Base-by-base conservation (phyloP, 1,284 basidiomycete species). In the Naganishia sp. region DNA sequence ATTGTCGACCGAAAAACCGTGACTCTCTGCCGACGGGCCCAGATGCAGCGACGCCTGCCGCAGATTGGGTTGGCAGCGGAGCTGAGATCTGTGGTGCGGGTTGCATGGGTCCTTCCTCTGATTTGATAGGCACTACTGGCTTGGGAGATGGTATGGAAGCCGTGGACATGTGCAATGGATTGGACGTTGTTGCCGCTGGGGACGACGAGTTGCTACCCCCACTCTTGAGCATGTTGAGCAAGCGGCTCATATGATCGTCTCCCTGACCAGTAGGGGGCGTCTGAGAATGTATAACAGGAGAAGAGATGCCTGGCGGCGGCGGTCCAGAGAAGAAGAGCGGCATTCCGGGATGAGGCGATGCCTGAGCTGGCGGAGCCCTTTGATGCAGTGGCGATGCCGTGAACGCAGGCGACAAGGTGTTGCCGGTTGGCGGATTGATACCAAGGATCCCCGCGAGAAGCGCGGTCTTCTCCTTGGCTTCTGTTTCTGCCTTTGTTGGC, bases 151-250 rank as follows among this genome's bases (percentile, higher is more conserved):
- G 36, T 39, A 39, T 10, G 10, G 36, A 13, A 13, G 36, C 7
- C 10, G 10, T 39, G 7, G 36, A 10, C 36, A 13, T 13, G 7
- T 5, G 36, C 36, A 13, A 39, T 13, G 13, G 36, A 2, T 10
- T 39, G 13, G 55, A 18, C n/a, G n/a, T 55, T 21, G 36, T 16
- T 39, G 36, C 36, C 13, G 36, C 36, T 7, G 36, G 28, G 28
- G 28, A 39, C 36, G 36, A 39, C 13, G 36, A 39, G 36, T 39
- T 13, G 36, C 36, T 3, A 2, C 53, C 64, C 10, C 25, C 33
- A 28, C 46, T 39, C 23, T 65, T 65, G 33, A 65, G 33, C 64
- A 65, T 65, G 11, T 55, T 55, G 55, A 65, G n/a, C 39, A 65
- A 36, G 33, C 64, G 46, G 28, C 55, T 65, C 64, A 65, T 65